Percentiles rank a stretch among this genome's conserved stretches.
These are phyloP conservation scores for Jacaranda mimosifolia DNA, from an alignment of 257 asterid species.

Conservation along the genomic window DNA sequence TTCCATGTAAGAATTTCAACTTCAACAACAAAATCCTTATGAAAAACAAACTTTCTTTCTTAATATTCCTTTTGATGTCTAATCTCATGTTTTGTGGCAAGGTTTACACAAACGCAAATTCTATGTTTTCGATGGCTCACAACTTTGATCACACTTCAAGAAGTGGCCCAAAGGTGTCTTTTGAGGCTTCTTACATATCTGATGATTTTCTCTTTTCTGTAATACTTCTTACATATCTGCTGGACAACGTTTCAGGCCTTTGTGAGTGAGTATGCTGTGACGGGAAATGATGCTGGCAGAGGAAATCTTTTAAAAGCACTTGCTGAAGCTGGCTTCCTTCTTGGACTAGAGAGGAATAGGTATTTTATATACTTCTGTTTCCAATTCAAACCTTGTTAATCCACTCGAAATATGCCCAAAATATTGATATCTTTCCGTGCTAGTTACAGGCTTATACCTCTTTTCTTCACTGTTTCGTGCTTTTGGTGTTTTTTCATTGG, in stretches of 20 bases:
- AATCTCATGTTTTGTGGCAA: constrained; percentile 33
- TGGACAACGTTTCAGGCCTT: constrained; percentile 65
- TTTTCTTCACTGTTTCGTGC: too few species aligned
- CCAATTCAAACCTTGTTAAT: too few species aligned
- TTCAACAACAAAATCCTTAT: neutral
- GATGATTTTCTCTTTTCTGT: neutral
- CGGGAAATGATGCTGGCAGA: constrained; percentile 76
- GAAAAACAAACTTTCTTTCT: neutral
- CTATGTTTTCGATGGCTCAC: constrained; percentile 67
- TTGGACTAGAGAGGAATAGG: constrained; percentile 89
- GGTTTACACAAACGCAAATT: constrained; percentile 74
- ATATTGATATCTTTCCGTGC: too few species aligned
- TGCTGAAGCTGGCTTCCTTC: constrained; percentile 86
- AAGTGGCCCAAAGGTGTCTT: constrained; percentile 80
- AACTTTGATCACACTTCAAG: constrained; percentile 72
- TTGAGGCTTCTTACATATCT: constrained; percentile 8
- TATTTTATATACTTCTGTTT: constrained; percentile 33
- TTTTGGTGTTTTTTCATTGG: neutral
- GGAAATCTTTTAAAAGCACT: constrained; percentile 88
- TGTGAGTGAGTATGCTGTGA: constrained; percentile 92
- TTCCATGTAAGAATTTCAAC: constrained; percentile 68
- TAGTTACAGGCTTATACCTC: too few species aligned
- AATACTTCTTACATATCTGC: constrained; percentile 25
- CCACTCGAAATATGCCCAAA: too few species aligned
- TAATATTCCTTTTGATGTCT: neutral